Base-by-base conservation (phyloP, 495 filamentous ascomycete species). In the Rhizodiscina lignyota region DNA sequence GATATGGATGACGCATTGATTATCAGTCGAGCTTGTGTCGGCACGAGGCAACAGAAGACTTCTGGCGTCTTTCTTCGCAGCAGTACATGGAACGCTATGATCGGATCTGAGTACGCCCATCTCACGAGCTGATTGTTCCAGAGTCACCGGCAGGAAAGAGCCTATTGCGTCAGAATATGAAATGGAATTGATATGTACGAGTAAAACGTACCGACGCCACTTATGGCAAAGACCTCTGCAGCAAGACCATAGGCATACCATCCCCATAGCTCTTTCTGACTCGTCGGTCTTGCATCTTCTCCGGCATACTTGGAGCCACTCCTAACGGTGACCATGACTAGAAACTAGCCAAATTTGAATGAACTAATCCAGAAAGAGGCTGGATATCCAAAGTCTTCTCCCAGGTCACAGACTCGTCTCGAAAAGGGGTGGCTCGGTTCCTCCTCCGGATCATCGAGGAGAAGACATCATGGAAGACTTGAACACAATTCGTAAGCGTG, bases 51-150 rank as follows among this genome's bases (percentile, higher is more conserved):
- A 51, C 53, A 66, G 60, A n/a, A n/a, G n/a, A n/a, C n/a, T n/a
- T n/a, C n/a, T n/a, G n/a, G n/a, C n/a, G n/a, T n/a, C n/a, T n/a
- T 28, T n/a, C 24, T 28, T 8, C n/a, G 11, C 33, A 26, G 38
- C 34, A 32, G 50, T 26, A 32, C 86, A 94, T 19, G 83, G 78
- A 20, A 63, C 77, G 4, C 49, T 69, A 36, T 65, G 70, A 53
- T 93, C 83, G 18, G 74, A 77, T 18, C 85, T 58, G 34, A 93
- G 67, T 34, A 91, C 75, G 21, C 86, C 86, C 53, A 77, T 75
- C 56, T 94, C 86, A 34, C 87, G 71, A 13, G 87, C 82, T 38
- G 94, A 65, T 43, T 86, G 85, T 51, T 94, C 86, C 29, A 94
- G 59, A 1, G 83, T 78, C 19, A 94, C 87, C 4, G 86, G 86